Evolutionary conservation across 2,329 filamentous ascomycete species (phyloP).

Genomic region (Calonectria honghensis): DNA sequence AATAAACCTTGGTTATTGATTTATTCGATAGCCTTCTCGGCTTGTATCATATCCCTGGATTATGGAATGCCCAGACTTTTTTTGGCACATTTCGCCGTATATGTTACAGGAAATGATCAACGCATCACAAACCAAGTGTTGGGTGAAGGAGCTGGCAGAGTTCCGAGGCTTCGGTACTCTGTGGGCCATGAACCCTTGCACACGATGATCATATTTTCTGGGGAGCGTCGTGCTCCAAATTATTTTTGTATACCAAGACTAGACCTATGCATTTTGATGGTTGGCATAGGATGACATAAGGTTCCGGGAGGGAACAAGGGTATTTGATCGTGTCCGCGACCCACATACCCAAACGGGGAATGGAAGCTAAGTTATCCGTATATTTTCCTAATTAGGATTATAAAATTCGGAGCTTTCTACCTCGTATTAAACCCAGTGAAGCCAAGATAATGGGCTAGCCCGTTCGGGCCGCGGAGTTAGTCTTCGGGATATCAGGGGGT

Average conservation of each 20-base stretch:
- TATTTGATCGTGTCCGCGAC: background rate
- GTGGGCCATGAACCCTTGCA: background rate
- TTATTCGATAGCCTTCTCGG: background rate
- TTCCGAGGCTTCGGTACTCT: background rate
- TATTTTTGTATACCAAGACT: background rate
- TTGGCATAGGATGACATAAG: background rate
- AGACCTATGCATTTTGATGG: background rate
- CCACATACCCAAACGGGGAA: background rate
- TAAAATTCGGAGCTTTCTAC: background rate
- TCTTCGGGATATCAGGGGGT: background rate
- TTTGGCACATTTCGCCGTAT: background rate
- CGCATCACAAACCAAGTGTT: background rate
- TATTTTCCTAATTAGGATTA: background rate
- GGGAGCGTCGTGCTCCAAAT: background rate
- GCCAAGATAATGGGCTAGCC: background rate
- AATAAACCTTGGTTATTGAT: background rate
- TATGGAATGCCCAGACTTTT: background rate
- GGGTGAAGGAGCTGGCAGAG: background rate
- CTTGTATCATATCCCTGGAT: background rate
- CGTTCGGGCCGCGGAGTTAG: background rate
- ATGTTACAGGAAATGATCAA: background rate
- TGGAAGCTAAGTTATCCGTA: background rate
- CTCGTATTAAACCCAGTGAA: background rate
- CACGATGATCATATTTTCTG: background rate
- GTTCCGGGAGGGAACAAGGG: background rate